These are phyloP conservation scores for Globisporangium viniferum DNA, from an alignment of 352 stramenopile species.

Conservation along the genomic window DNA sequence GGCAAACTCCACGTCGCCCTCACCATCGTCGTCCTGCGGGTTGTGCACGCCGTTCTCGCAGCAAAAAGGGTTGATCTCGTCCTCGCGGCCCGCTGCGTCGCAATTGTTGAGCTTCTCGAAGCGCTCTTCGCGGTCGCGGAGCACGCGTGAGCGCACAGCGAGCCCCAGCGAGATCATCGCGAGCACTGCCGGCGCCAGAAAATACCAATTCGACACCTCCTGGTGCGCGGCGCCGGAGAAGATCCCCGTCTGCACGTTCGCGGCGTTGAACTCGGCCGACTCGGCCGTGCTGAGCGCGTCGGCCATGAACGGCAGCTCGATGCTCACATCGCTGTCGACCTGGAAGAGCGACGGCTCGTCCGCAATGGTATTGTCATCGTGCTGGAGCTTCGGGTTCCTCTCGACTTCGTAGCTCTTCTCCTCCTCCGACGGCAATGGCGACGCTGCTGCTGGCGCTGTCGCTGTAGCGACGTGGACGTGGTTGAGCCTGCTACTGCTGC, in stretches of 20 bases:
- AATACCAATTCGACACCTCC: constrained; percentile 44
- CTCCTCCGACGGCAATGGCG: neutral
- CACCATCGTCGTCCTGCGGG: constrained; percentile 27
- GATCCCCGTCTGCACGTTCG: neutral
- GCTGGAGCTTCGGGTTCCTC: neutral
- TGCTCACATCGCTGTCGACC: neutral
- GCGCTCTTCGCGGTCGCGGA: constrained; percentile 1
- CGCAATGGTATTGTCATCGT: neutral
- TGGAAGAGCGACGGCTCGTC: neutral
- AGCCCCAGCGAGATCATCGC: constrained; percentile 40
- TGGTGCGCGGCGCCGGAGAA: constrained; percentile 1
- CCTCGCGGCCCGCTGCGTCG: constrained; percentile 30
- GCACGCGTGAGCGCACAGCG: constrained; percentile 23
- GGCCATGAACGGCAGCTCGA: constrained; percentile 14
- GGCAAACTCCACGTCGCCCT: constrained; percentile 31
- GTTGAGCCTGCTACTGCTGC: constrained; percentile 9
- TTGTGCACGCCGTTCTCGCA: constrained; percentile 5
- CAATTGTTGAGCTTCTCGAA: constrained; percentile 43
- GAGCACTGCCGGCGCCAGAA: constrained; percentile 36
- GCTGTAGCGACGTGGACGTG: neutral
- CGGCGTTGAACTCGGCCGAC: constrained; percentile 11
- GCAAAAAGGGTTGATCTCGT: constrained; percentile 84
- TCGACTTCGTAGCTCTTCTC: neutral
- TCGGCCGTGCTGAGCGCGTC: constrained; percentile 20
- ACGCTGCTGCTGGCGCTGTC: neutral